A percentile compares a stretch with the other conserved stretches of the same genome.
phyloP scores from a whole-genome alignment of 2,329 filamentous ascomycete genomes.

The Tolypocladium tropicale region DNA sequence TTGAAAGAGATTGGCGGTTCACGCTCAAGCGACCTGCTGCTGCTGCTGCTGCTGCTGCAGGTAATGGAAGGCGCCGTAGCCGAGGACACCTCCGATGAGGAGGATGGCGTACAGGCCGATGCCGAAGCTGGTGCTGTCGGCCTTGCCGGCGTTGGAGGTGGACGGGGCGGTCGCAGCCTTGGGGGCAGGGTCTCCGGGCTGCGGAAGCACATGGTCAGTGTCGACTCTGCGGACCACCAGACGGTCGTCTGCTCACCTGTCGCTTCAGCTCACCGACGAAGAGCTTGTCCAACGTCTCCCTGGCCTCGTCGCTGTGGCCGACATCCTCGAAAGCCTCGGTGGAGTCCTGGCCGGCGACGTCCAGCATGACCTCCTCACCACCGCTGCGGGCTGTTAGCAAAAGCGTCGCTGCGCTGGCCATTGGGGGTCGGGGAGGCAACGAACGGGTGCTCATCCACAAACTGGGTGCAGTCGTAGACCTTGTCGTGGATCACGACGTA shows the following conservation, averaged over 20 bases:
- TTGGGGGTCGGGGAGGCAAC: slow-evolving; percentile 20
- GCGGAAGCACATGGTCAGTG: slow-evolving; percentile 15
- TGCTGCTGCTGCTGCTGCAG: slow-evolving; percentile 37
- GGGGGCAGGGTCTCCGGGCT: slow-evolving; percentile 72
- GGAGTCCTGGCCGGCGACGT: slow-evolving; percentile 90
- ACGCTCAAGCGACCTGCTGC: slow-evolving; percentile 10
- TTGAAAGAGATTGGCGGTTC: neutral
- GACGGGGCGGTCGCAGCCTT: slow-evolving; percentile 43
- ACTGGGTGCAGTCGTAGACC: slow-evolving; percentile 82
- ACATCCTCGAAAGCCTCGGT: slow-evolving; percentile 99
- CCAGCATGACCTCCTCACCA: slow-evolving; percentile 95
- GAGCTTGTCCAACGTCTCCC: slow-evolving; percentile 78
- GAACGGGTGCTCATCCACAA: slow-evolving; percentile 94
- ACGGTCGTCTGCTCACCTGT: slow-evolving; percentile 44
- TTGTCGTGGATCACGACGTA: slow-evolving; percentile 92
- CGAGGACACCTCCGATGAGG: slow-evolving; percentile 63
- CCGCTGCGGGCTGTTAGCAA: slow-evolving; percentile 46
- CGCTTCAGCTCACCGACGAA: slow-evolving; percentile 71
- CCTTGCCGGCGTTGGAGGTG: slow-evolving; percentile 35
- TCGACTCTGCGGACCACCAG: neutral
- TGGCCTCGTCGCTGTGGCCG: slow-evolving; percentile 95
- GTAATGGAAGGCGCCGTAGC: slow-evolving; percentile 81
- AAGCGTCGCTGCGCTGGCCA: slow-evolving; percentile 1
- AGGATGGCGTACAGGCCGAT: slow-evolving; percentile 74
- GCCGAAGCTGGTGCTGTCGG: slow-evolving; percentile 50